These are phyloP conservation scores for Trichoderma koningiopsis DNA, from an alignment of 2,329 filamentous ascomycete genomes.

Conservation along the genomic window DNA sequence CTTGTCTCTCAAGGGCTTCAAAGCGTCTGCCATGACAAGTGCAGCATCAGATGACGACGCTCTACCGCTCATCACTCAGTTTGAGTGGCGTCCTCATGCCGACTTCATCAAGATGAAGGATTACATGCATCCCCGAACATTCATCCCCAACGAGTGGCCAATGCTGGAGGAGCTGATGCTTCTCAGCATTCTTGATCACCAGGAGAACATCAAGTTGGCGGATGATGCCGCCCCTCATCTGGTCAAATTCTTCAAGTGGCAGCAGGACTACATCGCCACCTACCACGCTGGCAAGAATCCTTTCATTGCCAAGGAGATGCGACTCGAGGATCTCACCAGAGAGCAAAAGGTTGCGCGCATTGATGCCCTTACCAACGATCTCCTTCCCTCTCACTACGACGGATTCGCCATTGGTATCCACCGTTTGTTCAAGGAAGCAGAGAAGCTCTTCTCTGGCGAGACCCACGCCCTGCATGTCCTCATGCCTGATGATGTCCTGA, in stretches of 20 bases:
- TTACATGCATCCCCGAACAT: slow-evolving; percentile 31
- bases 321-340: neutral
- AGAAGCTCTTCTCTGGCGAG: slow-evolving; percentile 22
- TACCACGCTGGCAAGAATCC: neutral
- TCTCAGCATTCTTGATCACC: slow-evolving; percentile 26
- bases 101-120: slow-evolving; percentile 35
- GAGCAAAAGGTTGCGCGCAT: slow-evolving; percentile 20
- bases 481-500: slow-evolving; percentile 24
- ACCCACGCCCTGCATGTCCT: slow-evolving; percentile 22
- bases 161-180: slow-evolving; percentile 37
- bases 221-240: slow-evolving; percentile 20
- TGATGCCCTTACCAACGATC: neutral
- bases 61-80: slow-evolving; percentile 34
- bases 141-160: slow-evolving; percentile 23
- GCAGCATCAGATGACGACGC: slow-evolving; percentile 27
- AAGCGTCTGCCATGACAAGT: slow-evolving; percentile 20
- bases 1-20: slow-evolving; percentile 22
- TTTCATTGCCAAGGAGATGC: slow-evolving; percentile 2
- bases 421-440: slow-evolving; percentile 12
- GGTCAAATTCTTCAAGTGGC: slow-evolving; percentile 27
- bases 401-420: neutral
- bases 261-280: slow-evolving; percentile 12
- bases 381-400: neutral
- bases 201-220: slow-evolving; percentile 5
- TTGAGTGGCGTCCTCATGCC: slow-evolving; percentile 38